A percentile compares a stretch with the other conserved stretches of the same genome.
Conservation (phyloP, 441 rosid genomes). For the Theobroma grandiflorum region DNA sequence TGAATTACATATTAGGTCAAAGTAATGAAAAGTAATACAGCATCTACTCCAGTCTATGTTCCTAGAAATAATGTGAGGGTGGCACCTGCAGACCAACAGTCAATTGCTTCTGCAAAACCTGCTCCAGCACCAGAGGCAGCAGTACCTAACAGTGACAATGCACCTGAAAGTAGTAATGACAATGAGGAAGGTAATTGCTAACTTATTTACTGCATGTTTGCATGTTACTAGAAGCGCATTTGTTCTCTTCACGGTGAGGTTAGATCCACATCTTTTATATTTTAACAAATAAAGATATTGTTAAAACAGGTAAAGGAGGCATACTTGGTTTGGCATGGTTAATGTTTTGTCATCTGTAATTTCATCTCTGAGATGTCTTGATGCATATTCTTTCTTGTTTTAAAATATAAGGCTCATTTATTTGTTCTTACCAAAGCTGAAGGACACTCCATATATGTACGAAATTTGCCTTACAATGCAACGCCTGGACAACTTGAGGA, state of each 20-base stretch:
- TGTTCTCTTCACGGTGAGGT: not conserved
- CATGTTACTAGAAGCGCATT: not conserved
- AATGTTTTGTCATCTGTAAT: not conserved
- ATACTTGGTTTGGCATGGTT: slow-evolving; percentile 22
- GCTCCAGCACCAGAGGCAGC: slow-evolving; percentile 40
- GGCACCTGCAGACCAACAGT: slow-evolving; percentile 48
- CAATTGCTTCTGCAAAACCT: slow-evolving; percentile 43
- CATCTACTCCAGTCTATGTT: slow-evolving; percentile 52
- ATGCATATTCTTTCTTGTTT: slow-evolving; percentile 21
- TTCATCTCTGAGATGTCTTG: not conserved
- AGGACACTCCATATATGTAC: slow-evolving; percentile 83
- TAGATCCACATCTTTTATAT: not conserved
- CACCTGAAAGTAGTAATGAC: slow-evolving; percentile 59
- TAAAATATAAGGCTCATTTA: not conserved
- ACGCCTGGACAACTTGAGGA: slow-evolving; percentile 79
- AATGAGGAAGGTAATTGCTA: slow-evolving; percentile 66
- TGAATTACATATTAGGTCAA: slow-evolving; percentile 50
- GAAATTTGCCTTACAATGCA: slow-evolving; percentile 83
- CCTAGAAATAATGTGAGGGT: slow-evolving; percentile 46
- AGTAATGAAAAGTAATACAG: slow-evolving; percentile 50
- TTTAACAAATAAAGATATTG: not conserved
- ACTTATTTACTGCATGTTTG: slow-evolving; percentile 5
- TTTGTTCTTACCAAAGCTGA: slow-evolving; percentile 55
- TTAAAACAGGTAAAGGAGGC: slow-evolving; percentile 3
- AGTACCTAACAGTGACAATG: slow-evolving; percentile 40